Evolutionary conservation across 345 rosid genomes (phyloP), one percentile per base, ranked within the genome.

Genomic region (Clarkia xantiana): DNA sequence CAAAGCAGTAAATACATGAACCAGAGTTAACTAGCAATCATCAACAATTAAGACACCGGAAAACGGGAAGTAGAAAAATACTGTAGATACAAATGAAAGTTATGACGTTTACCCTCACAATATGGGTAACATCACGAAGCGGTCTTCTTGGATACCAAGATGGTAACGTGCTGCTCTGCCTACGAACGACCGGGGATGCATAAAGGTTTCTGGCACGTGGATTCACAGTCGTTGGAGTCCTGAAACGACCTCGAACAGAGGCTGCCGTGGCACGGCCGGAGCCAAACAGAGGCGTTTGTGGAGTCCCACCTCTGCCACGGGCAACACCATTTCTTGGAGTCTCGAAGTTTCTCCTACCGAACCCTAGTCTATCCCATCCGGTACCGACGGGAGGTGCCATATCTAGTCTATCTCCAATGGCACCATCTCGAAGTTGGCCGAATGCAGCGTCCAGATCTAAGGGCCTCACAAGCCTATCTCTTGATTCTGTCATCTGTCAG

Each of bases 81-180:
- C 36, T 29, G 4, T 2, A 1, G 5, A 29, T 29, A 29, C 36
- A 7, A 29, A 10, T 29, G 7, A 17, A 17, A 16, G 13, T 22
- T 13, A 12, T 6, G 4, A 10, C 0, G 36, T 29, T 29, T 84
- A 86, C 96, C 84, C 83, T 59, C n/a, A 71, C 49, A 49, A 80
- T 40, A 18, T 72, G 44, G 48, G 96, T 84, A 11, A 91, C 63
- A 51, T 91, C 90, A 1, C 76, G 75, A 0, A 86, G 80, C 45
- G 96, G 94, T 3, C 76, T 73, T 58, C 98, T 75, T 0, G 94
- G 96, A 62, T 91, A 83, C 94, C 87, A 79, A 55, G 78, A 61
- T 64, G 98, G 98, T 41, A 91, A 69, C 51, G 40, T 40, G 44
- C 76, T 65, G 44, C 42, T 50, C 56, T 22, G 74, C 56, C 45